These are phyloP conservation scores for Amphirosellinia nigrospora DNA, from an alignment of 495 filamentous ascomycete genomes.

Conservation along the genomic window DNA sequence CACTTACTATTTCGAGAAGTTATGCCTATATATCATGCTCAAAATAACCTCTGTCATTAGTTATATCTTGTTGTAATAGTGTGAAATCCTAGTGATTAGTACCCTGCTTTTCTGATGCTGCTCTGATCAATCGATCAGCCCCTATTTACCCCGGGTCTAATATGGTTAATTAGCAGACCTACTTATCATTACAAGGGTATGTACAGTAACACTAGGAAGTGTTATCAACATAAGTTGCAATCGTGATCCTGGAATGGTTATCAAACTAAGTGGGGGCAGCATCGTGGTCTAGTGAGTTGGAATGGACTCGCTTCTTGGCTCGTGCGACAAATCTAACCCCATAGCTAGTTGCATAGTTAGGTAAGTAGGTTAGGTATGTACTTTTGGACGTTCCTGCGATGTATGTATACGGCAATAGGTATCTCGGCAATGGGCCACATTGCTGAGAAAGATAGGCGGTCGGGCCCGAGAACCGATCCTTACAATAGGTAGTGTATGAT, in stretches of 20 bases:
- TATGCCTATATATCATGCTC: no score
- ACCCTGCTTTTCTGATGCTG: no score
- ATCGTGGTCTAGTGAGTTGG: neutral
- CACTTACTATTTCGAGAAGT: no score
- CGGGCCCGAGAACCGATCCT: conserved; percentile 3
- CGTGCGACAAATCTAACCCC: neutral
- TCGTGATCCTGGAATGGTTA: neutral
- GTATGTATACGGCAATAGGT: neutral
- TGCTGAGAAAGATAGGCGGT: neutral
- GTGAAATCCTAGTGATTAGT: no score
- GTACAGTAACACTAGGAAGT: no score
- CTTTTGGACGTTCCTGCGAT: neutral
- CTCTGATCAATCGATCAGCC: neutral
- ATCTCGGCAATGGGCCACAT: neutral
- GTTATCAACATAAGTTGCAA: neutral
- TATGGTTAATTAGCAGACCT: neutral
- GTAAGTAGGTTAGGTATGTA: no score
- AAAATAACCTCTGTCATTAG: no score
- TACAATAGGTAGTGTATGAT: no score
- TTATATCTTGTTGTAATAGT: no score
- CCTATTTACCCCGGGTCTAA: neutral
- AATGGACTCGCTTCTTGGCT: neutral
- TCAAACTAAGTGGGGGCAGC: neutral
- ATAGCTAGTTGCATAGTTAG: neutral
- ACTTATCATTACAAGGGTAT: neutral